phyloP scores from a whole-genome alignment of 1,139 yeast species.

The Taphrina confusa region DNA sequence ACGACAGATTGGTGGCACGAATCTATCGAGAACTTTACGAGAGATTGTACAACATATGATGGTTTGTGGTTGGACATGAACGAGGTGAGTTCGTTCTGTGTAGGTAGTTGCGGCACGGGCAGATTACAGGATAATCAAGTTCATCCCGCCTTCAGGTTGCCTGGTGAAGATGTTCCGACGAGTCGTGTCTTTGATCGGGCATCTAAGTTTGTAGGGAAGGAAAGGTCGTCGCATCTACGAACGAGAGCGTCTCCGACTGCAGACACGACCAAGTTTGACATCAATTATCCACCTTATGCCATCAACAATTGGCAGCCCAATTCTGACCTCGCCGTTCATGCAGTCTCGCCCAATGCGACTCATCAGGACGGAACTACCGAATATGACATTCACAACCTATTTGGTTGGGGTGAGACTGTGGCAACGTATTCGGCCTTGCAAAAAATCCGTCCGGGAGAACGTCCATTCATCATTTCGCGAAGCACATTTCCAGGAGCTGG shows the following conservation, averaged over 20 bases:
- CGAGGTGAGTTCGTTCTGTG: constrained; percentile 48
- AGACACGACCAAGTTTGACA: constrained; percentile 44
- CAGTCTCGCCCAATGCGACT: constrained; percentile 47
- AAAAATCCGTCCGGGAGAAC: constrained; percentile 53
- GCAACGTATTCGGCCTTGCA: constrained; percentile 68
- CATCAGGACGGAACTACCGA: constrained; percentile 47
- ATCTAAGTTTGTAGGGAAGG: neutral
- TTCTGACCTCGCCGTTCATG: constrained; percentile 46
- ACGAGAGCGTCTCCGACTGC: constrained; percentile 40
- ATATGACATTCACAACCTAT: constrained; percentile 74
- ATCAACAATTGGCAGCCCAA: constrained; percentile 47
- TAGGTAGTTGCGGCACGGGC: constrained; percentile 46
- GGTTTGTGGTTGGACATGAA: constrained; percentile 51
- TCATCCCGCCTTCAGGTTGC: constrained; percentile 34
- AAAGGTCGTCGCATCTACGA: constrained; percentile 21
- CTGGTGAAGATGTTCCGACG: constrained; percentile 41
- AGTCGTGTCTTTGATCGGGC: neutral
- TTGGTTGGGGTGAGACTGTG: constrained; percentile 75
- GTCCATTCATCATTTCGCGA: constrained; percentile 86
- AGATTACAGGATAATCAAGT: constrained; percentile 43
- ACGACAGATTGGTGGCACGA: constrained; percentile 45
- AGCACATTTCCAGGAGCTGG: constrained; percentile 89
- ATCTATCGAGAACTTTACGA: constrained; percentile 40
- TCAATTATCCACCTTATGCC: constrained; percentile 48
- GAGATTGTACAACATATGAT: constrained; percentile 33